Evolutionary conservation across 148 eudicot species (phyloP).

Genomic region (Rhododendron williamsianum): DNA sequence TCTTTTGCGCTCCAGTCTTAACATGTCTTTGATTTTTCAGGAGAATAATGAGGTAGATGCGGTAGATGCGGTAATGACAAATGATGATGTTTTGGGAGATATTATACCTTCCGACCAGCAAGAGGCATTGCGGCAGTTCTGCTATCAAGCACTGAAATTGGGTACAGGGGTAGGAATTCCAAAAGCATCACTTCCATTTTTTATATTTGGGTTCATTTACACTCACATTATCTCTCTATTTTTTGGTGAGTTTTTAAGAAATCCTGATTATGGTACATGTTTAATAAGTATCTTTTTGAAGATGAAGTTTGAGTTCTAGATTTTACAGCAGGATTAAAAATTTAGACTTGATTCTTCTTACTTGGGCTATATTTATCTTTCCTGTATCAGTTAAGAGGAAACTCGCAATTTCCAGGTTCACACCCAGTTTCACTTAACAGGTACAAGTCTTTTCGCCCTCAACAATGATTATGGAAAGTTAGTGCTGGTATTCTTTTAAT

Average conservation of each 20-base stretch:
- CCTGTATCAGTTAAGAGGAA: constrained; percentile 54
- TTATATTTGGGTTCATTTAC: not conserved
- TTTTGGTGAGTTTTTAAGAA: not conserved
- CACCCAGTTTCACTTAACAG: constrained; percentile 98
- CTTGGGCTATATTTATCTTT: not conserved
- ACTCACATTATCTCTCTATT: not conserved
- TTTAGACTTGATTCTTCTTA: not conserved
- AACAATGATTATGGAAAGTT: not conserved
- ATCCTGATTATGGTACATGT: not conserved
- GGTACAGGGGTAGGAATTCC: constrained; percentile 38
- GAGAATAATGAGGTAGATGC: constrained; percentile 49
- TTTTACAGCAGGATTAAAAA: not conserved
- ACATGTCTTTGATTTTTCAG: constrained; percentile 36
- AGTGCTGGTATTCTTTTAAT: not conserved
- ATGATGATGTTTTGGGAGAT: constrained; percentile 94
- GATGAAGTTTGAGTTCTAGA: not conserved
- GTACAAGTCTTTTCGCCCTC: constrained; percentile 24
- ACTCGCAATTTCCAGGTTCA: constrained; percentile 82
- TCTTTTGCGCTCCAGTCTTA: not conserved
- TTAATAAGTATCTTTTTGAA: not conserved
- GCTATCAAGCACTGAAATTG: constrained; percentile 61
- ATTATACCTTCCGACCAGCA: constrained; percentile 74
- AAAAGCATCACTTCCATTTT: not conserved
- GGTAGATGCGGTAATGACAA: constrained; percentile 46
- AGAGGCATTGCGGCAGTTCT: constrained; percentile 51